Base-by-base conservation (phyloP, 352 stramenopile species). In the Pythium sukuiense region DNA sequence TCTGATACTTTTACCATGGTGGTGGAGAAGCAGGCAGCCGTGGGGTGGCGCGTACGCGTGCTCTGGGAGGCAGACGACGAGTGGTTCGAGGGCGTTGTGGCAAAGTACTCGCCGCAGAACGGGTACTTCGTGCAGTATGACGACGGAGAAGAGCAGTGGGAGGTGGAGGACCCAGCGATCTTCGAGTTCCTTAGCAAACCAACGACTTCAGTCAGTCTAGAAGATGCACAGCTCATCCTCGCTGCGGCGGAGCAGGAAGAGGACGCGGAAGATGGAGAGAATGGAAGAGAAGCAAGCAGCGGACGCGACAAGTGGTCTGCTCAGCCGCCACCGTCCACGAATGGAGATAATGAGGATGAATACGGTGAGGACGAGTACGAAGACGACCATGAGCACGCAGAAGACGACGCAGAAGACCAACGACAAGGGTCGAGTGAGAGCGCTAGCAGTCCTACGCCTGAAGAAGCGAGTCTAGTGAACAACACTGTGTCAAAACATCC, bases 71-170 rank as follows among this genome's bases (percentile, higher is more conserved):
- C 71, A 14, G 81, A 91, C 29, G 63, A 66, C 49, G 79, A 75
- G 63, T 93, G 82, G 85, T 93, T 89, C 39, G 73, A 87, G 6
- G 85, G 85, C 12, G 62, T 77, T n/a, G 71, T 91, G n/a, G 57
- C 33, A 11, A 54, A 61, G 1, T 84, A 75, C 32, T 67, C 67
- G 1, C 24, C 57, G 1, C 63, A 74, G 16, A 72, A 55, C 30
- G 81, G 83, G 18, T 89, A 83, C 57, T 88, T 79, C 59, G 70
- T 92, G n/a, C 61, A 76, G 56, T 92, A 92, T 50, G 81, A 89
- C 54, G 85, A 93, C 61, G 81, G 85, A 32, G 82, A 93, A 55
- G 73, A 89, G 68, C 85, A 90, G 61, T 93, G 85, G 85, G 85
- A 93, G 79, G 72, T 66, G 9, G 59, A 52, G 8, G 41, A 66